phyloP scores from a whole-genome alignment of 805 yeast species.

The Yarrowia sp. region DNA sequence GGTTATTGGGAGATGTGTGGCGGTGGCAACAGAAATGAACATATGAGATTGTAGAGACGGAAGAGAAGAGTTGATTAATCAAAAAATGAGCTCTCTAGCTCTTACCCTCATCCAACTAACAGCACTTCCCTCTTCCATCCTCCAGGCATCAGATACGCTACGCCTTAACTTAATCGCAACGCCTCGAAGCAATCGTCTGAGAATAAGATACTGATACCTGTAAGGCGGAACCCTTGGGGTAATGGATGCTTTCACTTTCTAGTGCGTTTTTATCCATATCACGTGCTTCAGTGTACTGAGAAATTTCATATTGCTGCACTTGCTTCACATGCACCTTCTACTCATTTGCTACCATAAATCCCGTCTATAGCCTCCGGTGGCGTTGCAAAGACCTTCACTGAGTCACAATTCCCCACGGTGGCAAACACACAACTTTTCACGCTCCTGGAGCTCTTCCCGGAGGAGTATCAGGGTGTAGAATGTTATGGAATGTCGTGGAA shows the following conservation, averaged over 20 bases:
- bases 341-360: neutral
- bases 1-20: neutral
- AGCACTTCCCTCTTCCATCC: neutral
- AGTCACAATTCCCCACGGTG: neutral
- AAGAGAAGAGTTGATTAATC: neutral
- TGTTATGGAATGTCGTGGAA: neutral
- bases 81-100: neutral
- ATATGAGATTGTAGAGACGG: neutral
- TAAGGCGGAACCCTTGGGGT: too few relatives aligned
- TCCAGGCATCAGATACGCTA: neutral
- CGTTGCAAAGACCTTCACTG: neutral
- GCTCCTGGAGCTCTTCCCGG: neutral
- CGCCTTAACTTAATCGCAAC: conserved; percentile 8
- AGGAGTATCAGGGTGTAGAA: neutral
- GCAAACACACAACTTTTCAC: neutral
- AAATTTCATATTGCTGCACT: too few relatives aligned
- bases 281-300: too few relatives aligned
- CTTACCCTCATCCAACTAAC: neutral
- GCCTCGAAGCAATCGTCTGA: neutral
- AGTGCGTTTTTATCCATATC: too few relatives aligned
- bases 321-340: too few relatives aligned
- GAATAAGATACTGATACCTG: too few relatives aligned
- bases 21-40: neutral
- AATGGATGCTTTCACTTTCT: too few relatives aligned
- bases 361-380: neutral